Evolutionary conservation across 2,329 filamentous ascomycete genomes (phyloP), one percentile per base, ranked within the genome.

Genomic region (Delphinella strobiligena): DNA sequence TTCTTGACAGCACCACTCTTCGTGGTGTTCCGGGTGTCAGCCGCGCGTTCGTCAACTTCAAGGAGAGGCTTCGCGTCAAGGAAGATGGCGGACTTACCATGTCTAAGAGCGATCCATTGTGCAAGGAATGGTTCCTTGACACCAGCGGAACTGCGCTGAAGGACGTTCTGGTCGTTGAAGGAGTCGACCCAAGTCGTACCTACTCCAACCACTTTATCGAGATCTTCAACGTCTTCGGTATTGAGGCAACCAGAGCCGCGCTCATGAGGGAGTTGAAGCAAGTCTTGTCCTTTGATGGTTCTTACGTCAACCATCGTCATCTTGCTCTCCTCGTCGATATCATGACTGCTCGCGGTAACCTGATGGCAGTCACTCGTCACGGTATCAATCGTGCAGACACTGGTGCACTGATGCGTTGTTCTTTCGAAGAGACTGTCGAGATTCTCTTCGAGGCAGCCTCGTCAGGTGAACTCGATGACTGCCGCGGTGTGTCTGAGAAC

Each of bases 371-470:
- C 47, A 98, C 91, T 41, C 84, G 91, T 63, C 91, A 98, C 59
- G 91, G 91, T 66, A 98, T 98, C 68, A 98, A 98, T 68, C 80
- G 91, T 53, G 86, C 89, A 18, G 91, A 98, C 58, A 98, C 93
- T 46, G 91, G 91, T 69, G 93, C 91, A 8, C 72, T 98, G 53
- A 98, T 98, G 91, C 82, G 91, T 61, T 98, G 93, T 71, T 98
- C 91, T 2, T 98, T 98, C 65, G 91, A 98, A 64, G 93, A 98
- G 62, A 98, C 91, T 1, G 91, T 98, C 31, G 93, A 98, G 59
- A 98, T 98, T 69, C 70, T 98, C 38, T 77, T 98, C 15, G 91
- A 98, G 58, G 93, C 91, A 45, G 91, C 91, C 17, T 86, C 87
- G 12, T 85, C 85, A 37, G 91, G 91, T 58, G 91, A 98, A 62